Evolutionary conservation across 306 rosid genomes (phyloP).

Genomic region (Sophora flavescens): DNA sequence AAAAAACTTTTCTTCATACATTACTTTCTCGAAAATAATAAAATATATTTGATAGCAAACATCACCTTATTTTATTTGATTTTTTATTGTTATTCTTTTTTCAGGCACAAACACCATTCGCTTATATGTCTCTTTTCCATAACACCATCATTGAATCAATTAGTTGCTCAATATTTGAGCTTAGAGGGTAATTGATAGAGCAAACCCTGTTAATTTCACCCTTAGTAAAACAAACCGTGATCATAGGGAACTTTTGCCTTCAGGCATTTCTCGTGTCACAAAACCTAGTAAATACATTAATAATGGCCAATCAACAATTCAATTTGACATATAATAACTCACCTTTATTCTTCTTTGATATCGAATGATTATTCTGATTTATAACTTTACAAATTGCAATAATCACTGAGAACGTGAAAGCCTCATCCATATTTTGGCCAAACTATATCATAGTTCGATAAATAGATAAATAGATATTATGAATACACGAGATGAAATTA

Average conservation of each 20-base stretch:
- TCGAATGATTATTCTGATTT: conserved; percentile 27
- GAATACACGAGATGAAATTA: conserved; percentile 30
- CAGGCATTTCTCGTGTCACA: not conserved
- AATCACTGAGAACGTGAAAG: conserved; percentile 22
- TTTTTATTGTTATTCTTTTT: not conserved
- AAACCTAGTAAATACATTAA: not conserved
- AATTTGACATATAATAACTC: conserved; percentile 27
- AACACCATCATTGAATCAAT: conserved; percentile 41
- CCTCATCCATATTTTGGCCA: conserved; percentile 43
- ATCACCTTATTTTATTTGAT: not conserved
- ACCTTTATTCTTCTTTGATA: conserved; percentile 16
- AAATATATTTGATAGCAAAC: too few relatives aligned
- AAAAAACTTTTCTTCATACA: too few relatives aligned
- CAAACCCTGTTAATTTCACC: conserved; percentile 2
- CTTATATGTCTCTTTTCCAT: not conserved
- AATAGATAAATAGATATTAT: not conserved
- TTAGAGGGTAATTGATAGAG: conserved; percentile 8
- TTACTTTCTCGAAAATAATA: too few relatives aligned
- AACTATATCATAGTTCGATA: conserved; percentile 25
- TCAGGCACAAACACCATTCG: not conserved
- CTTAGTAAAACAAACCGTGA: conserved; percentile 37
- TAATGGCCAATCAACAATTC: conserved; percentile 35
- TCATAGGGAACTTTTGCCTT: conserved; percentile 17
- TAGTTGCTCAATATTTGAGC: conserved; percentile 26
- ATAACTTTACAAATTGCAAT: conserved; percentile 47